Evolutionary conservation across 345 rosid species (phyloP).

Genomic region (Bruguiera gymnorhiza): DNA sequence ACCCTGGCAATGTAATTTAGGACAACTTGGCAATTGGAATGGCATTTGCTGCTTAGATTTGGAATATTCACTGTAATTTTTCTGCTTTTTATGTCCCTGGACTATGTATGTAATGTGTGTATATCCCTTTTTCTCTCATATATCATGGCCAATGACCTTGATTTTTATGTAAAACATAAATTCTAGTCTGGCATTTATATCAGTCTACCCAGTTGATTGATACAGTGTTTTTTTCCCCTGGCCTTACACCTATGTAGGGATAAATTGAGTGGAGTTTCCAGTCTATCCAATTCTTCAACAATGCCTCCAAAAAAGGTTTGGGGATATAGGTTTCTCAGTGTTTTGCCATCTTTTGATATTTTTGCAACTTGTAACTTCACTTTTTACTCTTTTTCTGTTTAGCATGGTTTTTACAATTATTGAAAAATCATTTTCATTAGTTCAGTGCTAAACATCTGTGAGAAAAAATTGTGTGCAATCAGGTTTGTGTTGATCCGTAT

Average conservation of each 20-base stretch:
- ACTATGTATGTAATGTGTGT: too few species aligned
- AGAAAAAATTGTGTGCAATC: not conserved
- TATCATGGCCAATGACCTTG: too few species aligned
- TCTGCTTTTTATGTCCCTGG: too few species aligned
- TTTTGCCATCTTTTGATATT: not conserved
- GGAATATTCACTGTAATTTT: not conserved
- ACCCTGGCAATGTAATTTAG: too few species aligned
- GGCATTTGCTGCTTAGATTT: constrained; percentile 2
- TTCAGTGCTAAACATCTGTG: not conserved
- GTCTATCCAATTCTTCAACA: constrained; percentile 22
- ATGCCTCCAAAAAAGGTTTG: constrained; percentile 38
- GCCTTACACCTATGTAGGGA: constrained; percentile 23
- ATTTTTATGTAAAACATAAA: too few species aligned
- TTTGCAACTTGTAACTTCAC: not conserved
- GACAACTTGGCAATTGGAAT: not conserved
- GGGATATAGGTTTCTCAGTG: not conserved
- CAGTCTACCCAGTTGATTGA: not conserved
- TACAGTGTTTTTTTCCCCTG: not conserved
- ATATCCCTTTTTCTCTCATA: too few species aligned
- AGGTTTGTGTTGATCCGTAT: not conserved
- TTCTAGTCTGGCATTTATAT: too few species aligned
- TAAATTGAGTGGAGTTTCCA: constrained; percentile 13
- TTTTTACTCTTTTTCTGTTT: not conserved
- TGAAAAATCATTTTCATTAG: not conserved
- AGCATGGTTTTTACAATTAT: not conserved